phyloP scores from a whole-genome alignment of 2,329 filamentous ascomycete species.

The Dothideomycetes sp. region DNA sequence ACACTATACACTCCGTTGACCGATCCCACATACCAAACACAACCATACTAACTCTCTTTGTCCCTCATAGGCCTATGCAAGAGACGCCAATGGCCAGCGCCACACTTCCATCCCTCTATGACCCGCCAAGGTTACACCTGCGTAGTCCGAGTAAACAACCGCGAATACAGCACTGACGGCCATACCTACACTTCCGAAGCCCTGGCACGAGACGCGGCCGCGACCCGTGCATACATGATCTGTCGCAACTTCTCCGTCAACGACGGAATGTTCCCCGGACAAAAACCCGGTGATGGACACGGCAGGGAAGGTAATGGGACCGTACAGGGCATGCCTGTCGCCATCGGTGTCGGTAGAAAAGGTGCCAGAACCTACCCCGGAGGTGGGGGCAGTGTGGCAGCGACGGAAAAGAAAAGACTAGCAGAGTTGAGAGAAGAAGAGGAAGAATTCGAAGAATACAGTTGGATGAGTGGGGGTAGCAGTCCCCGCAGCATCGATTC shows the following conservation, averaged over 20 bases:
- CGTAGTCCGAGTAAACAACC: slow-evolving; percentile 88
- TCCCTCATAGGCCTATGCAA: slow-evolving; percentile 68
- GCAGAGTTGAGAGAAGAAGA: slow-evolving; percentile 4
- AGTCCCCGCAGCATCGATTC: slow-evolving; percentile 6
- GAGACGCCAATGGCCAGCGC: slow-evolving; percentile 87
- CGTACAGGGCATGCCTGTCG: slow-evolving; percentile 51
- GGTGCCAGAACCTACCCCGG: background rate
- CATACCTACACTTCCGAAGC: slow-evolving; percentile 66
- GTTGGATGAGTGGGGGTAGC: slow-evolving; percentile 4
- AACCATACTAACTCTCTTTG: no score
- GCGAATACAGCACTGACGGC: slow-evolving; percentile 88
- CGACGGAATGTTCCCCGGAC: slow-evolving; percentile 69
- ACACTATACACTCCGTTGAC: no score
- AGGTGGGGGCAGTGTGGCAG: background rate
- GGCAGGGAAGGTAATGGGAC: no score
- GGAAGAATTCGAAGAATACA: slow-evolving; percentile 2
- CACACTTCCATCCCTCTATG: slow-evolving; percentile 74
- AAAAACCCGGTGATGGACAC: slow-evolving; percentile 46
- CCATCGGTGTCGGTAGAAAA: slow-evolving; percentile 51
- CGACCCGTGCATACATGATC: slow-evolving; percentile 94
- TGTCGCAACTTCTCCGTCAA: slow-evolving; percentile 97
- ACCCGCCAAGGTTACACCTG: slow-evolving; percentile 72
- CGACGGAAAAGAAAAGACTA: background rate
- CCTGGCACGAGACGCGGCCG: slow-evolving; percentile 84
- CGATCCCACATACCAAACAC: no score